Conservation (phyloP, 2,329 filamentous ascomycete genomes). For the Fusarium gaditjirri region DNA sequence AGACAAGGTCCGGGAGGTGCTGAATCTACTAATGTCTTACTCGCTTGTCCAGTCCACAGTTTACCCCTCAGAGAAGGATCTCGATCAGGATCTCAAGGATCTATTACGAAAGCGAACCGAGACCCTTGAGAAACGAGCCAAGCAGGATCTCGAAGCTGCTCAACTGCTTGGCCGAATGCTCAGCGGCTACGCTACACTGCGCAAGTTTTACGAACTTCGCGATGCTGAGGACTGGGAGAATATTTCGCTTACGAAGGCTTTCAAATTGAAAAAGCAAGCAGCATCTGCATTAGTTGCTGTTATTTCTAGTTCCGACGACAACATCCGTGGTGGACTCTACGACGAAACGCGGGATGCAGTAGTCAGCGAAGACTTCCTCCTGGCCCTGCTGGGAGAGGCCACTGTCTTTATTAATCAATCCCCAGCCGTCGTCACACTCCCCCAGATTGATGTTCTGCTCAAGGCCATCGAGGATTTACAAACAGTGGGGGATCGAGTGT, state of each 20-base stretch:
- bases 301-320: slow-evolving; percentile 86
- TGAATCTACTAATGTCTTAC: slow-evolving; percentile 87
- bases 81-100: slow-evolving; percentile 77
- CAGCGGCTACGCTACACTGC: slow-evolving; percentile 90
- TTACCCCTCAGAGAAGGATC: slow-evolving; percentile 75
- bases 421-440: slow-evolving; percentile 67
- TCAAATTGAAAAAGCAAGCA: slow-evolving; percentile 73
- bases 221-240: slow-evolving; percentile 60
- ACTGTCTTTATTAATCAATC: slow-evolving; percentile 77
- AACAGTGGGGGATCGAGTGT: slow-evolving; percentile 78
- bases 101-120: slow-evolving; percentile 78
- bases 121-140: slow-evolving; percentile 77
- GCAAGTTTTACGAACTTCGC: slow-evolving; percentile 89
- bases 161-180: slow-evolving; percentile 85
- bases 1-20: slow-evolving; percentile 83
- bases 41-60: slow-evolving; percentile 86
- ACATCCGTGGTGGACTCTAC: slow-evolving; percentile 89
- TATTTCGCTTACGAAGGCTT: slow-evolving; percentile 54
- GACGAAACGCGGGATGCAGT: slow-evolving; percentile 84
- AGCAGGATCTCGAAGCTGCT: slow-evolving; percentile 82
- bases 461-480: slow-evolving; percentile 84
- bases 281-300: slow-evolving; percentile 82
- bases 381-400: slow-evolving; percentile 85
- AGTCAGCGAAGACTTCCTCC: slow-evolving; percentile 86
- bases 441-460: slow-evolving; percentile 79